phyloP scores from a whole-genome alignment of 2,329 filamentous ascomycete genomes.

The Alternaria conjuncta region DNA sequence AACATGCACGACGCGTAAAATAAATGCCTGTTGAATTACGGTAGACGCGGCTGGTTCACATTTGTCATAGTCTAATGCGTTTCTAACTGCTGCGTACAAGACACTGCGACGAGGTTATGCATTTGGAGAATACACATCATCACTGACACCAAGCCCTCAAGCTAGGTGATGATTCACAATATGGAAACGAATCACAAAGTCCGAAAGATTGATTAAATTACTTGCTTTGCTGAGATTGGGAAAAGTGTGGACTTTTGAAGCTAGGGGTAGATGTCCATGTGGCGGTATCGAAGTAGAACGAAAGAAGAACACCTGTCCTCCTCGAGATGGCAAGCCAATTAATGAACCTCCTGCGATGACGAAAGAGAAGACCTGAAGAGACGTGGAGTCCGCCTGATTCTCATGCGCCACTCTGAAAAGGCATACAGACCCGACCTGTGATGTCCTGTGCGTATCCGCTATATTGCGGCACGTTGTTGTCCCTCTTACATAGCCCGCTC shows the following conservation, averaged over 20 bases:
- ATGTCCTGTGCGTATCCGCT: no score
- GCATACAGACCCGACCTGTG: neutral
- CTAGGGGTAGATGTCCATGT: neutral
- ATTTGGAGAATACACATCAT: no score
- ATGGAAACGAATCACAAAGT: rapidly evolving
- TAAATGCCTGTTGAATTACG: no score
- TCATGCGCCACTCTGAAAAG: neutral
- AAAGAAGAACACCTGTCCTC: neutral
- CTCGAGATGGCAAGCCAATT: neutral
- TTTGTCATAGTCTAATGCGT: no score
- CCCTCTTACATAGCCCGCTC: neutral
- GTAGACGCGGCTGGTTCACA: no score
- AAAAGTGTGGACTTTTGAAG: neutral
- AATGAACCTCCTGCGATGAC: neutral
- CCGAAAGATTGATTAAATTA: neutral
- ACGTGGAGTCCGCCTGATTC: no score
- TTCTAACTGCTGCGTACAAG: no score
- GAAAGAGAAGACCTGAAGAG: neutral
- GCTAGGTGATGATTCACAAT: neutral
- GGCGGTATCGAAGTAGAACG: neutral
- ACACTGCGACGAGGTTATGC: no score
- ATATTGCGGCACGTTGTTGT: neutral
- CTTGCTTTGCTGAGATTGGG: neutral
- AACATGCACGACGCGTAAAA: no score
- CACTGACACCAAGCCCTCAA: neutral